Conservation (phyloP, 192 early-diverging fungal species). For the Thamnidium elegans region DNA sequence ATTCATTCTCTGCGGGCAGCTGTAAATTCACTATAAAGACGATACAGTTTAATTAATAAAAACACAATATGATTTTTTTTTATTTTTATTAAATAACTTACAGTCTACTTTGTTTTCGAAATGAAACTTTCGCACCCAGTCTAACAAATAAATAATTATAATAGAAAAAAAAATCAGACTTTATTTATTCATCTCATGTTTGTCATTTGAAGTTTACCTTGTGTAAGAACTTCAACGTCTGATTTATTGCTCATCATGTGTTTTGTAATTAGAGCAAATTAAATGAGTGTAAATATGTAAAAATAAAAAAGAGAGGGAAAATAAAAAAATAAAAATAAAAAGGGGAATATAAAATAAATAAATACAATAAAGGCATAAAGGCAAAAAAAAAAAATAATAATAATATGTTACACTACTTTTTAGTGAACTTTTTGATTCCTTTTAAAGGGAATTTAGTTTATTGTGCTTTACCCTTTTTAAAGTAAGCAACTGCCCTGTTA, state of each 20-base stretch:
- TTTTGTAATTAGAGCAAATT: not conserved
- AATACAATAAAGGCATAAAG: not conserved
- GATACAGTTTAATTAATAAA: not conserved
- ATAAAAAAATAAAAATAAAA: not conserved
- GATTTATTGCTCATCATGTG: conserved; percentile 3
- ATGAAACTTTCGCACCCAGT: conserved; percentile 29
- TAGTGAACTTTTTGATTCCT: not conserved
- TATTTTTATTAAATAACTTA: conserved; percentile 14
- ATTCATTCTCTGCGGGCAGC: conserved; percentile 18
- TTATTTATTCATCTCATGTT: not conserved
- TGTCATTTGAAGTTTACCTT: not conserved
- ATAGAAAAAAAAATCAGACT: not conserved
- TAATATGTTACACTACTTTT: conserved; percentile 2
- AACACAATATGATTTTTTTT: not conserved
- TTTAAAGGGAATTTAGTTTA: not conserved
- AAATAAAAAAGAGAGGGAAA: not conserved
- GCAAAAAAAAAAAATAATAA: conserved; percentile 11
- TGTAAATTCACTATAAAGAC: conserved; percentile 30
- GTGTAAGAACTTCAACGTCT: not conserved
- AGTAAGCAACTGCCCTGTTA: conserved; percentile 39
- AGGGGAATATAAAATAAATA: not conserved
- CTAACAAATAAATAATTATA: conserved; percentile 3
- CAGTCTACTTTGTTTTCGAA: conserved; percentile 27
- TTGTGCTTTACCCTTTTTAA: conserved; percentile 22
- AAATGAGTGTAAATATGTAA: conserved; percentile 9